Base-by-base conservation (phyloP, 2,329 filamentous ascomycete species). In the Aspergillus versicolor region DNA sequence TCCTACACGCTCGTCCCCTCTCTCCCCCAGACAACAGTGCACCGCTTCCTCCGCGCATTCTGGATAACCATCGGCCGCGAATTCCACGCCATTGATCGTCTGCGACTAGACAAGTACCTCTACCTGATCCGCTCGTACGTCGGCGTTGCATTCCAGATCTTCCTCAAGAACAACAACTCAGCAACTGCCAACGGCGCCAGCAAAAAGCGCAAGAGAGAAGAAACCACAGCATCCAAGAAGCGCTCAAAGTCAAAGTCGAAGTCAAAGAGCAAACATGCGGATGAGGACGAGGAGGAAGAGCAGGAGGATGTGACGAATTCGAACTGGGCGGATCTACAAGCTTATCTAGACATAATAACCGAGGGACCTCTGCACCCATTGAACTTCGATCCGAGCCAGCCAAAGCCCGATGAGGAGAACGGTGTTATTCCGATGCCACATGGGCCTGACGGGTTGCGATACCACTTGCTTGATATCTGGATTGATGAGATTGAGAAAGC, bases 91-190 rank as follows among this genome's bases (percentile, higher is more conserved):
- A 86, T 92, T 60, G 89, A 92, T 71, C 85, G 88, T 8, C 76
- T 90, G 63, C 84, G 91, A 42, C 88, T 97, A 79, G 92, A 99
- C 76, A 99, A 99, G 79, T 97, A 95, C 70, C 78, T 99, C 56
- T 82, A 92, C 64, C 82, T 97, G 17, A 88, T 95, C 57, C 84
- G 94, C 52, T 84, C 89, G 62, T 90, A 91, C 65, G 78, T 97
- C 13, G 85, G 83, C 38, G 86, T 88, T n/a, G 85, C 86, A 9
- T 86, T 96, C 61, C 70, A 75, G 49, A 48, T 76, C 1, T 71
- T 75, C 55, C 40, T 77, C 22, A 74, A 73, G 61, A 66, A 62
- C 34, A 38, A 19, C 44, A 53, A 27, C 40, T 27, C 19, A 21
- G 52, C 57, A 49, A 22, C 45, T 48, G 54, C 60, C 22, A 58